Conservation (phyloP, 177 flowering plant genomes). For the Vitis hybrid region DNA sequence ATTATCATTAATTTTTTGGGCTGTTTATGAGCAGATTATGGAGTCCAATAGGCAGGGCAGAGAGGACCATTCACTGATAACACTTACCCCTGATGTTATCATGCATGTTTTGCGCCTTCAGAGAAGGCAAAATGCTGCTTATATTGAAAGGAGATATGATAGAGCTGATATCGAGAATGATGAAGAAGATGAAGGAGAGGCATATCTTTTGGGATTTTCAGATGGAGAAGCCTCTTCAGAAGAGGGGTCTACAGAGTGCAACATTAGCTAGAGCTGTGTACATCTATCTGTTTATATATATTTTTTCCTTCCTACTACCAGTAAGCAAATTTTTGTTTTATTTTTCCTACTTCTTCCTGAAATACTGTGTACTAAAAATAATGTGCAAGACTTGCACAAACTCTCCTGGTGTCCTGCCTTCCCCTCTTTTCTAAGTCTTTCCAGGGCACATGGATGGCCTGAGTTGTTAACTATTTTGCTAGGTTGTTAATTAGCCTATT, state of each 20-base stretch:
- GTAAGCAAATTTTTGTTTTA: not conserved
- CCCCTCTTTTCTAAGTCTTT: no score
- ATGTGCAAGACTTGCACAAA: no score
- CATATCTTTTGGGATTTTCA: conserved; percentile 31
- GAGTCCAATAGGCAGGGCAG: conserved; percentile 53
- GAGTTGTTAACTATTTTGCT: no score
- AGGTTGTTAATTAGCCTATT: not conserved
- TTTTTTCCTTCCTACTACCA: not conserved
- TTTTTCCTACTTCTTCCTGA: not conserved
- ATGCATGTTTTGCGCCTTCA: conserved; percentile 66
- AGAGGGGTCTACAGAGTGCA: conserved; percentile 49
- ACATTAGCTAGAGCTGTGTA: conserved; percentile 25
- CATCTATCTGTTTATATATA: no score
- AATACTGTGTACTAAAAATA: no score
- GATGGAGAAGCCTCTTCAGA: conserved; percentile 42
- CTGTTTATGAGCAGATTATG: conserved; percentile 43
- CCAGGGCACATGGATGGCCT: no score
- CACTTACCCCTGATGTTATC: conserved; percentile 61
- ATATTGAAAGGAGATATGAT: conserved; percentile 40
- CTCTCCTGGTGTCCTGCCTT: no score
- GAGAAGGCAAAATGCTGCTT: conserved; percentile 50
- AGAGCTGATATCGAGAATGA: conserved; percentile 47
- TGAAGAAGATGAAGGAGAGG: conserved; percentile 43
- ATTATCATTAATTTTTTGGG: not conserved
- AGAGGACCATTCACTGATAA: conserved; percentile 51